A percentile compares a stretch with the other conserved stretches of the same genome.
Conservation (phyloP, 78 protist genomes). For the Creolimax fragrantissima region DNA sequence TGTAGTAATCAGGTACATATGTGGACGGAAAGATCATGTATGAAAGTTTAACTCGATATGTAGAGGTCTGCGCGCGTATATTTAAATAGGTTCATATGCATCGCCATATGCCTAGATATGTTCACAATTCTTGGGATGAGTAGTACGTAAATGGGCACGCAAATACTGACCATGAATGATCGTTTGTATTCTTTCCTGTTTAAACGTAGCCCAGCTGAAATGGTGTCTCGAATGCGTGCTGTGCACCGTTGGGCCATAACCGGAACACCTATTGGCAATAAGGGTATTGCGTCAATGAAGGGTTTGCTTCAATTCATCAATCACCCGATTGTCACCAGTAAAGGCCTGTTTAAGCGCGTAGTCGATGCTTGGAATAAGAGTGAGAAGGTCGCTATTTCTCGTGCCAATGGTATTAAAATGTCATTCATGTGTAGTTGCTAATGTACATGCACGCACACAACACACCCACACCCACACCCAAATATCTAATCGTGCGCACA, state of each 20-base stretch:
- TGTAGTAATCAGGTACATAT: too few species aligned
- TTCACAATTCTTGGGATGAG: too few species aligned
- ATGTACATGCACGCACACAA: background rate
- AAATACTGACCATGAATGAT: too few species aligned
- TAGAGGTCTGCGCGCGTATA: too few species aligned
- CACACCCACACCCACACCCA: background rate
- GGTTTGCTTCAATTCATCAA: background rate
- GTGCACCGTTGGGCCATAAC: constrained; percentile 5
- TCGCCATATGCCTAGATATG: too few species aligned
- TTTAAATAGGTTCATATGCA: too few species aligned
- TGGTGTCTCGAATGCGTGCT: background rate
- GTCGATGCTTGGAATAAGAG: background rate
- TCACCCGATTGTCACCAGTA: background rate
- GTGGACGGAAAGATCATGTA: too few species aligned
- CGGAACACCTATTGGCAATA: background rate
- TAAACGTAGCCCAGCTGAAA: background rate
- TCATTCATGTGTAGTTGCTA: background rate
- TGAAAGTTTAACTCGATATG: too few species aligned
- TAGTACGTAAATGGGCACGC: too few species aligned
- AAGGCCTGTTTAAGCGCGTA: background rate
- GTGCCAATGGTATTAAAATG: too few species aligned
- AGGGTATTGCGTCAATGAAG: background rate
- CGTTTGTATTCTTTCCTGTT: too few species aligned
- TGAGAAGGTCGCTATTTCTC: too few species aligned
- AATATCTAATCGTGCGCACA: background rate